phyloP scores from a whole-genome alignment of 176 grass and related monocot species.

The Canna indica region DNA sequence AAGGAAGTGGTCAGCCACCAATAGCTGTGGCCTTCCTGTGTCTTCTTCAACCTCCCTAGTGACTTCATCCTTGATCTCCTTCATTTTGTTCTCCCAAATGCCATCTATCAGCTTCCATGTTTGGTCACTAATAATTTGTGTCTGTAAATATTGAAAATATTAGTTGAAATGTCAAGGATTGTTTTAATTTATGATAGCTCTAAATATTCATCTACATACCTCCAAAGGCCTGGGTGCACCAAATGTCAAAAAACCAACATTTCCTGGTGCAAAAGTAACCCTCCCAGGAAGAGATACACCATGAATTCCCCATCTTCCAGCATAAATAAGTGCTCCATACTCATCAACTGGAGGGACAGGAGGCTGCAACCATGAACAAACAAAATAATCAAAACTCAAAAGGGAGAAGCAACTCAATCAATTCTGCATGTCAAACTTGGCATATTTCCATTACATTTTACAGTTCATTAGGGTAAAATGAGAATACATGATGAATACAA shows the following conservation, averaged over 20 bases:
- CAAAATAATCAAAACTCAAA: background rate
- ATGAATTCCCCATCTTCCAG: constrained; percentile 33
- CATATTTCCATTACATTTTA: background rate
- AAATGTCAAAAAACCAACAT: constrained; percentile 31
- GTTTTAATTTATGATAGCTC: background rate
- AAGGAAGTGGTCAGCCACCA: constrained; percentile 22
- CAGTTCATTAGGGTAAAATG: background rate
- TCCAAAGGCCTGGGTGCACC: constrained; percentile 31
- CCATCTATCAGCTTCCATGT: constrained; percentile 34
- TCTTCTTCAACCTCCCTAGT: constrained; percentile 22
- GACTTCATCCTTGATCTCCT: constrained; percentile 36
- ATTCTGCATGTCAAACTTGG: background rate
- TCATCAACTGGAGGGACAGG: constrained; percentile 28
- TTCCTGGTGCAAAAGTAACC: constrained; percentile 30
- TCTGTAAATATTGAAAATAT: constrained; percentile 11
- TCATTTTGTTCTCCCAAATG: constrained; percentile 26
- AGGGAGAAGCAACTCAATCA: background rate
- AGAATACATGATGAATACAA: too few relatives aligned
- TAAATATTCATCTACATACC: constrained; percentile 2
- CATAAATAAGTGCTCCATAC: constrained; percentile 31
- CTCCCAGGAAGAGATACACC: constrained; percentile 31
- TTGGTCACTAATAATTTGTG: constrained; percentile 34
- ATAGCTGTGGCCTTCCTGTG: constrained; percentile 14
- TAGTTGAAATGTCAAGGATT: background rate
- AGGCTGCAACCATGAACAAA: constrained; percentile 13